phyloP scores from a whole-genome alignment of 257 asterid genomes.

The Verbascum thapsus region DNA sequence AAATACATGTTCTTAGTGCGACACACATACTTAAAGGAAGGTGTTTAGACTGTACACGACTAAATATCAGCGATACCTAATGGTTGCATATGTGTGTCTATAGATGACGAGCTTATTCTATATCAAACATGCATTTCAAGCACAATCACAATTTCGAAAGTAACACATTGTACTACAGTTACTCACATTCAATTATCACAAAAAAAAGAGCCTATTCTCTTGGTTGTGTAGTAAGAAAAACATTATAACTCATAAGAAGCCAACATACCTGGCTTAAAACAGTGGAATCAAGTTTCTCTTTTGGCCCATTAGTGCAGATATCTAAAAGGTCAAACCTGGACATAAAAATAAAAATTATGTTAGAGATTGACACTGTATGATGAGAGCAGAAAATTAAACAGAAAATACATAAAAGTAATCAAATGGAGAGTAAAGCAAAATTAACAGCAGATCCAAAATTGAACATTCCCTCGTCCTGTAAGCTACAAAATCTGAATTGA shows the following conservation, averaged over 20 bases:
- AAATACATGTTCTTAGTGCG: neutral
- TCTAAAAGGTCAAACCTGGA: conserved; percentile 88
- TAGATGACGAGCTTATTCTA: neutral
- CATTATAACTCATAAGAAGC: conserved; percentile 4
- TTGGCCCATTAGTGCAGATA: conserved; percentile 89
- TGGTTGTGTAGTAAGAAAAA: conserved; percentile 13
- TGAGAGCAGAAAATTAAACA: conserved; percentile 11
- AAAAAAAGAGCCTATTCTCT: neutral
- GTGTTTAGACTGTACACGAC: neutral
- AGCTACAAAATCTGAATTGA: conserved; percentile 4
- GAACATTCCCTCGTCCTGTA: conserved; percentile 14
- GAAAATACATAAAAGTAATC: conserved; percentile 5
- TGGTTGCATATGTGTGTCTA: neutral
- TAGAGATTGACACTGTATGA: conserved; percentile 23
- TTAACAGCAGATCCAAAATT: neutral
- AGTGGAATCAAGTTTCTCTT: conserved; percentile 90
- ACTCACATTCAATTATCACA: conserved; percentile 8
- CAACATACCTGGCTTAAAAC: conserved; percentile 86
- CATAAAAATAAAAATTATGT: conserved; percentile 15
- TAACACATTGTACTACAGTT: neutral
- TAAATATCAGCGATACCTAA: conserved; percentile 16
- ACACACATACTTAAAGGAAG: neutral
- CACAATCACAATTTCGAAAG: conserved; percentile 14
- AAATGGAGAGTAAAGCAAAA: conserved; percentile 20
- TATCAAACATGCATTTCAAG: neutral